Percentiles rank a stretch among this genome's conserved stretches.
Evolutionary conservation across 2,329 filamentous ascomycete species (phyloP).

Genomic region (Fusarium ramigenum): DNA sequence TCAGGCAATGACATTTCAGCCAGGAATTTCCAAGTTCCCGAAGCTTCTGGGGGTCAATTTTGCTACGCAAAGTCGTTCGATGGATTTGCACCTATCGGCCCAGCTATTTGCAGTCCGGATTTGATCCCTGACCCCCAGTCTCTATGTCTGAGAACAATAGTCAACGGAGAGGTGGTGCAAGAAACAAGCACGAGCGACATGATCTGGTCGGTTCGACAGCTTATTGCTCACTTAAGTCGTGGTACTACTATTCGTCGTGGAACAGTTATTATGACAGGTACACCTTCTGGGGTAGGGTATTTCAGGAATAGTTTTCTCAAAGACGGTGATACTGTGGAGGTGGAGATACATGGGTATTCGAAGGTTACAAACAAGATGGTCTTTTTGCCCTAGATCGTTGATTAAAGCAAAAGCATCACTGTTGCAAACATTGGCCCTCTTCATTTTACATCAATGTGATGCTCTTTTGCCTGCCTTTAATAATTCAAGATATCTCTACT

Average conservation of each 20-base stretch:
- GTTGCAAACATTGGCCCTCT: too few species aligned
- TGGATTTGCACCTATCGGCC: not conserved
- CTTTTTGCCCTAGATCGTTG: too few species aligned
- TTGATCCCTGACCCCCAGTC: not conserved
- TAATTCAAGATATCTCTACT: too few species aligned
- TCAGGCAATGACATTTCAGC: not conserved
- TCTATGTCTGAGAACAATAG: not conserved
- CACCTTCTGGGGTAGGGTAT: not conserved
- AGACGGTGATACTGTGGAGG: not conserved
- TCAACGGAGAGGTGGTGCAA: not conserved
- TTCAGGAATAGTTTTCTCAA: not conserved
- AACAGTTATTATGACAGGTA: not conserved
- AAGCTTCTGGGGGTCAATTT: not conserved
- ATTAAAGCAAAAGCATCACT: too few species aligned
- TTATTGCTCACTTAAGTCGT: not conserved
- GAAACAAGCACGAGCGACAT: not conserved
- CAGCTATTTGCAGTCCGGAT: fast-evolving
- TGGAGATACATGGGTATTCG: not conserved
- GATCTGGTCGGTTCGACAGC: not conserved
- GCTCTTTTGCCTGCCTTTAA: too few species aligned
- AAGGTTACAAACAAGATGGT: too few species aligned
- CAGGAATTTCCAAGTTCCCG: not conserved
- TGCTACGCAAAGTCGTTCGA: not conserved
- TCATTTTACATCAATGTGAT: too few species aligned
- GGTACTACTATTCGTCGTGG: not conserved